Conservation (phyloP, 2,329 filamentous ascomycete species). For the Colletotrichum incanum region DNA sequence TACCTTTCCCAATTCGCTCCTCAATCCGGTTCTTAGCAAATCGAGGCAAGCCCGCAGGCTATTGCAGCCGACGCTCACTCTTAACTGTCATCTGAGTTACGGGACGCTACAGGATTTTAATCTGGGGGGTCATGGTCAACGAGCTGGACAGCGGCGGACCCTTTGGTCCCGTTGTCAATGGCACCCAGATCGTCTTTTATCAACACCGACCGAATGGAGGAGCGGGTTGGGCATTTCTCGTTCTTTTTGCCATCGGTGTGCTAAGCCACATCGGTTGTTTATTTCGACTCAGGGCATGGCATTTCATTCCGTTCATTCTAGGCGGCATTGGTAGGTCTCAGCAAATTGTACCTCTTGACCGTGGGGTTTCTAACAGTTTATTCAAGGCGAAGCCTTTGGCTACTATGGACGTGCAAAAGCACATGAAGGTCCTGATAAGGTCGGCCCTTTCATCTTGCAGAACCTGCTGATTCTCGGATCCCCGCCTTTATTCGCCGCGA, state of each 20-base stretch:
- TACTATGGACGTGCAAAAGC: conserved; percentile 38
- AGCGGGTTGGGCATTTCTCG: conserved; percentile 35
- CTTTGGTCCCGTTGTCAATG: conserved; percentile 39
- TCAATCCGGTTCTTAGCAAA: not conserved
- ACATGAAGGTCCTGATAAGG: not conserved
- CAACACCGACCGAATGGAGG: conserved; percentile 22
- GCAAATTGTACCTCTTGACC: not conserved
- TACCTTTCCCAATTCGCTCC: not conserved
- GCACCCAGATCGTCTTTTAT: conserved; percentile 37
- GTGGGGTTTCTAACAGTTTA: not conserved
- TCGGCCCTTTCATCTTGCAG: conserved; percentile 54
- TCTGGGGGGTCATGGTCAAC: conserved; percentile 16
- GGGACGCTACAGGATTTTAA: too few species aligned
- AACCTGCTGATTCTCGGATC: conserved; percentile 57
- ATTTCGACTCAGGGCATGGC: conserved; percentile 27
- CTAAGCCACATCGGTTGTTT: conserved; percentile 14
- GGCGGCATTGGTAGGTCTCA: conserved; percentile 22
- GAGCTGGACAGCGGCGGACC: conserved; percentile 10
- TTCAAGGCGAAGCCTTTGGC: conserved; percentile 37
- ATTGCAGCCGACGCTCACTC: not conserved
- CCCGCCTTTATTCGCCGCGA: conserved; percentile 58
- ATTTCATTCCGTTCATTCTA: conserved; percentile 23
- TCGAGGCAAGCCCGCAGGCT: too few species aligned
- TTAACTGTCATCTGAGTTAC: not conserved
- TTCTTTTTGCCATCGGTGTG: conserved; percentile 25